Percentiles rank a stretch among this genome's conserved stretches.
Evolutionary conservation across 768 basidiomycete genomes (phyloP).

Genomic region (Kwoniella dendrophila): DNA sequence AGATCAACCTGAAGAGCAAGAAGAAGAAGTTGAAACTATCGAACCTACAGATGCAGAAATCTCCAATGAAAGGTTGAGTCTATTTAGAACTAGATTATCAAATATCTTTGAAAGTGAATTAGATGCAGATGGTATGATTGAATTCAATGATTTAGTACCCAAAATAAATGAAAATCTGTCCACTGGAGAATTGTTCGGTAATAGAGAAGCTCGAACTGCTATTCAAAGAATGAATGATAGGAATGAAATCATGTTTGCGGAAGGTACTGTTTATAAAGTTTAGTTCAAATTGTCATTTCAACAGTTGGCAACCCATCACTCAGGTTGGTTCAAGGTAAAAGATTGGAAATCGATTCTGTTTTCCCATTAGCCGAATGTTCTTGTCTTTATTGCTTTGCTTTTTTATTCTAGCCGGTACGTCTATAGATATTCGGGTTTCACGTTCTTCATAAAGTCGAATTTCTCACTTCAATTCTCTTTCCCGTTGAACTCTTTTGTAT

Average conservation of each 20-base stretch:
- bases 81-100: constrained; percentile 80
- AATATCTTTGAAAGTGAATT: constrained; percentile 64
- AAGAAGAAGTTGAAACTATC: neutral
- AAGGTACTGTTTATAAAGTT: constrained; percentile 71
- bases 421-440: no score
- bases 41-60: constrained; percentile 16
- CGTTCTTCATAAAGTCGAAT: no score
- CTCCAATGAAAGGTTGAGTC: constrained; percentile 60
- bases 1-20: constrained; percentile 3
- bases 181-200: constrained; percentile 72
- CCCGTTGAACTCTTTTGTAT: no score
- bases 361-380: no score
- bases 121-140: constrained; percentile 68
- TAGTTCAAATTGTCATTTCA: no score
- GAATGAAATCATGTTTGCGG: constrained; percentile 85
- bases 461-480: no score
- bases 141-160: constrained; percentile 69
- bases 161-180: constrained; percentile 75
- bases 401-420: no score
- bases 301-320: no score
- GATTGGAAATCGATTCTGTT: no score
- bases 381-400: no score
- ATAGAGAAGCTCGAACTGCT: constrained; percentile 73
- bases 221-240: constrained; percentile 72
- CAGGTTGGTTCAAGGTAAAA: no score